Evolutionary conservation across 2,329 filamentous ascomycete genomes (phyloP).

Genomic region (Fusarium nematophilum): DNA sequence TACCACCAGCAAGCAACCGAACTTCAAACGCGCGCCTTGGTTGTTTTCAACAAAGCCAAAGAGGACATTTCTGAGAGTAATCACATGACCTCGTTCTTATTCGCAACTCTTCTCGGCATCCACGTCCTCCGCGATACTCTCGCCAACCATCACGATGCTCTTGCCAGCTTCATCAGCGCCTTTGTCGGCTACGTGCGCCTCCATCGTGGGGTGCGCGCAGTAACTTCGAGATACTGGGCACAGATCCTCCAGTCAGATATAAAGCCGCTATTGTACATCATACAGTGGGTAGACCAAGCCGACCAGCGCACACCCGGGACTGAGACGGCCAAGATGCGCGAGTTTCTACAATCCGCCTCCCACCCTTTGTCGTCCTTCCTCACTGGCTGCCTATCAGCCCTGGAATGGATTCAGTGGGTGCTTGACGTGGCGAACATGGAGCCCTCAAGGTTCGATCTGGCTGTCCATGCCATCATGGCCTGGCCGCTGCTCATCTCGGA

Average conservation of each 20-base stretch:
- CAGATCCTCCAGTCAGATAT: neutral
- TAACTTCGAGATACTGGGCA: constrained; percentile 45
- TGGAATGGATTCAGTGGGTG: no score
- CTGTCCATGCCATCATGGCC: no score
- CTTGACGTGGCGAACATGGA: constrained; percentile 19
- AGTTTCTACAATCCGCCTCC: no score
- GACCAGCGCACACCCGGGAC: no score
- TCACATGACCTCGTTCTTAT: constrained; percentile 49
- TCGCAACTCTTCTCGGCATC: constrained; percentile 51
- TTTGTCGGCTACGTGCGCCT: constrained; percentile 48
- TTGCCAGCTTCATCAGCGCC: constrained; percentile 45
- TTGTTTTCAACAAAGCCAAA: constrained; percentile 43
- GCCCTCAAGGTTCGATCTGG: constrained; percentile 3
- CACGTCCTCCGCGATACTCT: constrained; percentile 57
- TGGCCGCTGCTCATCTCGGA: no score
- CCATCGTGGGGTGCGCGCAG: constrained; percentile 50
- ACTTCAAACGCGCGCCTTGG: constrained; percentile 50
- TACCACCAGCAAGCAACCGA: constrained; percentile 50
- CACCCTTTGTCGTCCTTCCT: no score
- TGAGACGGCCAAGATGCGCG: neutral
- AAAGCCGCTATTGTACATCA: no score
- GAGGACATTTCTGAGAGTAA: constrained; percentile 32
- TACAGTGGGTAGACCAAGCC: no score
- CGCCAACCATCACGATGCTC: constrained; percentile 40
- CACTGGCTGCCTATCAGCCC: no score